A percentile compares a stretch with the other conserved stretches of the same genome.
Conservation (phyloP, 2,329 filamentous ascomycete species). For the Xylaria sp. region DNA sequence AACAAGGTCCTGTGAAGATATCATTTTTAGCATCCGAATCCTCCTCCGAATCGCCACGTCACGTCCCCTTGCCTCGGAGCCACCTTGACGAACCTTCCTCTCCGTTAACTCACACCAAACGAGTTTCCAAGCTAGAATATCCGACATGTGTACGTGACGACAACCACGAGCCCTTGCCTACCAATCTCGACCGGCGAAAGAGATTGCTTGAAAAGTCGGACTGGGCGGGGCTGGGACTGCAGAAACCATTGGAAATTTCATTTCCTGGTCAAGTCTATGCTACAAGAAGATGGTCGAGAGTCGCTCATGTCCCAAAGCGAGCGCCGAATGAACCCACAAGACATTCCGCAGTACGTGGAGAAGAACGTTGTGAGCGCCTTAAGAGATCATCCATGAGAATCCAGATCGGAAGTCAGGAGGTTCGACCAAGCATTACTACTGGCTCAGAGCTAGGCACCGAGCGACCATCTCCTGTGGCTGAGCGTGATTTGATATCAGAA, state of each 20-base stretch:
- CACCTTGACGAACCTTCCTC: constrained; percentile 34
- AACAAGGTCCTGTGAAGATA: constrained; percentile 48
- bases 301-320: constrained; percentile 24
- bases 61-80: constrained; percentile 6
- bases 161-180: neutral
- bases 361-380: constrained; percentile 1
- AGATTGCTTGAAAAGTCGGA: constrained; percentile 48
- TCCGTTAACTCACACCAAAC: constrained; percentile 32
- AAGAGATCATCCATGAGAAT: constrained; percentile 43
- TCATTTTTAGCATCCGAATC: constrained; percentile 42
- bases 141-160: constrained; percentile 10
- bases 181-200: constrained; percentile 43
- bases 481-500: neutral
- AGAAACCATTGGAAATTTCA: constrained; percentile 48
- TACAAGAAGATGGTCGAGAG: constrained; percentile 41
- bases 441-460: constrained; percentile 34
- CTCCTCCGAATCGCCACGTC: constrained; percentile 14
- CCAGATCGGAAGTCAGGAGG: constrained; percentile 51
- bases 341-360: neutral
- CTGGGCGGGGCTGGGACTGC: constrained; percentile 50
- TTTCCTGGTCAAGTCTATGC: constrained; percentile 42
- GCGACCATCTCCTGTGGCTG: too few species aligned
- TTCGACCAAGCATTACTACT: constrained; percentile 39
- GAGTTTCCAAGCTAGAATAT: constrained; percentile 27
- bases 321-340: constrained; percentile 26